phyloP scores from a whole-genome alignment of 805 yeast species.

The Candida insectorum region DNA sequence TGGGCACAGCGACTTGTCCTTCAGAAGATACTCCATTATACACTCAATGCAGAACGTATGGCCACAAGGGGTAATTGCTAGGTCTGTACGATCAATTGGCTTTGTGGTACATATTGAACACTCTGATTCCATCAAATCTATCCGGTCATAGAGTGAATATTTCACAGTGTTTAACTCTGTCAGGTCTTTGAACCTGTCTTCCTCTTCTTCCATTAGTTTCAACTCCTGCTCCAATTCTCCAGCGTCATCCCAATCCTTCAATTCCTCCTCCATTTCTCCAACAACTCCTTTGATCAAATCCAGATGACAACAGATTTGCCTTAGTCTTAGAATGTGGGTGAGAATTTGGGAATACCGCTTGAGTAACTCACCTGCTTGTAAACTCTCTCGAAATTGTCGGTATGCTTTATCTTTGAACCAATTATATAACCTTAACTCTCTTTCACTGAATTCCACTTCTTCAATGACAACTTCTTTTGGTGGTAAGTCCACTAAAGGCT shows the following conservation, averaged over 20 bases:
- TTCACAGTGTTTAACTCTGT: constrained; percentile 21
- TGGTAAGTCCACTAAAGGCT: constrained; percentile 72
- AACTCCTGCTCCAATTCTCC: constrained; percentile 8
- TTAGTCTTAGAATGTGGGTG: constrained; percentile 74
- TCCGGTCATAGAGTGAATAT: constrained; percentile 24
- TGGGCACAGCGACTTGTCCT: constrained; percentile 69
- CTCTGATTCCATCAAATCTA: constrained; percentile 45
- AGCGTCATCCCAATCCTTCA: constrained; percentile 8
- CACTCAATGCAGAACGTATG: constrained; percentile 79
- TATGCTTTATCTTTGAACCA: constrained; percentile 69
- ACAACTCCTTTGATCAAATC: constrained; percentile 52
- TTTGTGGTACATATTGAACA: constrained; percentile 82
- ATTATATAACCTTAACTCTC: constrained; percentile 64
- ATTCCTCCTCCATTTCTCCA: constrained; percentile 48
- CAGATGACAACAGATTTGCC: constrained; percentile 88
- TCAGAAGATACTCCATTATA: constrained; percentile 68
- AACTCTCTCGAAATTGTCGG: constrained; percentile 54
- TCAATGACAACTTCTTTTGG: constrained; percentile 69
- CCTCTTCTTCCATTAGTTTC: constrained; percentile 8
- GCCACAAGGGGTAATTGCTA: constrained; percentile 71
- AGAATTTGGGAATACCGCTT: constrained; percentile 74
- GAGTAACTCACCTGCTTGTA: constrained; percentile 63
- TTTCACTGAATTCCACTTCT: constrained; percentile 59
- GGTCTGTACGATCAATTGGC: constrained; percentile 52
- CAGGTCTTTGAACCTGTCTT: constrained; percentile 15